These are phyloP conservation scores for Aegilops bicornis DNA, from an alignment of 176 grass and related monocot genomes.

Conservation along the genomic window DNA sequence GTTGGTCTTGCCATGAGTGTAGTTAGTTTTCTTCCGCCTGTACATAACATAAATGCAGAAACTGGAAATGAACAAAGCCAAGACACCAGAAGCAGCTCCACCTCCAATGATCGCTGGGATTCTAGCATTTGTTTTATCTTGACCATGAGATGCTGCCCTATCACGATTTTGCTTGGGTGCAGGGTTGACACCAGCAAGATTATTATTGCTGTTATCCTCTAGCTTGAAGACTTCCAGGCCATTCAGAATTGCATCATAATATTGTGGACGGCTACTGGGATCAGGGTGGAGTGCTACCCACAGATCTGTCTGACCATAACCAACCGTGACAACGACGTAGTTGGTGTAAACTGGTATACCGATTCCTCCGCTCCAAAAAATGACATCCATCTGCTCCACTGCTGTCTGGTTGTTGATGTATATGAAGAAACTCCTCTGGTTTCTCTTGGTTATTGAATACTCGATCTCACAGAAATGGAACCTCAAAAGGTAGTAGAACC, in stretches of 20 bases:
- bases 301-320: conserved; percentile 13
- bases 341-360: conserved; percentile 6
- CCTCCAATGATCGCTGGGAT: neutral
- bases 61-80: neutral
- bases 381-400: neutral
- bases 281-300: conserved; percentile 28
- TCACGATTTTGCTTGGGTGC: neutral
- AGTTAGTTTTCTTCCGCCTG: neutral
- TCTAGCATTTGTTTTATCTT: neutral
- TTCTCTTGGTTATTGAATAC: neutral
- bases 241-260: conserved; percentile 31
- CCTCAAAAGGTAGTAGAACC: conserved; percentile 29
- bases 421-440: conserved; percentile 27
- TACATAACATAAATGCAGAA: neutral
- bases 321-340: neutral
- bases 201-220: neutral
- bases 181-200: conserved; percentile 24
- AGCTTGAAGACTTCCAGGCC: conserved; percentile 44
- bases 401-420: conserved; percentile 39
- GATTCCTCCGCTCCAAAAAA: neutral
- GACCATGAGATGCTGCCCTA: neutral
- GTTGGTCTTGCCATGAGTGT: neutral
- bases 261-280: neutral
- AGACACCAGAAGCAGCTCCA: neutral
- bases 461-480: conserved; percentile 38